These are phyloP conservation scores for Chenopodium formosanum DNA, from an alignment of 148 eudicot genomes.

Conservation along the genomic window DNA sequence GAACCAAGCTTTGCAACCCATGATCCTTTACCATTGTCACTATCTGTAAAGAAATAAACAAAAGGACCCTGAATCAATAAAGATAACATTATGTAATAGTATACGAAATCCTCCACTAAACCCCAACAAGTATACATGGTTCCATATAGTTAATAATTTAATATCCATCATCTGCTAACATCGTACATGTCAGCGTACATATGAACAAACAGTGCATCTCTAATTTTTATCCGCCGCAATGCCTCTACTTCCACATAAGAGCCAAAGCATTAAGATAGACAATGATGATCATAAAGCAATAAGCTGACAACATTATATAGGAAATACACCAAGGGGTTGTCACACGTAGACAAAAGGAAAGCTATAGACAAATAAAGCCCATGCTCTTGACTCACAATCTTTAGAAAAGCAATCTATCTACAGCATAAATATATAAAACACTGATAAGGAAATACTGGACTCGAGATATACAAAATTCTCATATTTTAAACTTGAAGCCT, in stretches of 20 bases:
- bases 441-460: no score
- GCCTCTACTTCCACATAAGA: neutral
- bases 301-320: neutral
- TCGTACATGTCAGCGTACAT: neutral
- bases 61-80: slow-evolving; percentile 1
- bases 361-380: no score
- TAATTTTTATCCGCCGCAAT: neutral
- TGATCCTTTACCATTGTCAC: slow-evolving; percentile 46
- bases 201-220: neutral
- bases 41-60: slow-evolving; percentile 41
- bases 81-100: slow-evolving; percentile 4
- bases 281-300: neutral
- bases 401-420: no score
- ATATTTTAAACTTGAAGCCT: no score
- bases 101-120: neutral
- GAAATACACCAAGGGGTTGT: no score
- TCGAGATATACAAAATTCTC: no score
- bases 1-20: slow-evolving; percentile 83
- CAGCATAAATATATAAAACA: no score
- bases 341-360: no score
- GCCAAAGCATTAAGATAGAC: neutral
- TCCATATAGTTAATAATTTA: neutral
- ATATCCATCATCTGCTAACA: neutral
- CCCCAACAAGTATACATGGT: neutral
- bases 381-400: no score